Conservation (phyloP, 805 yeast genomes). For the Candida suzukii region DNA sequence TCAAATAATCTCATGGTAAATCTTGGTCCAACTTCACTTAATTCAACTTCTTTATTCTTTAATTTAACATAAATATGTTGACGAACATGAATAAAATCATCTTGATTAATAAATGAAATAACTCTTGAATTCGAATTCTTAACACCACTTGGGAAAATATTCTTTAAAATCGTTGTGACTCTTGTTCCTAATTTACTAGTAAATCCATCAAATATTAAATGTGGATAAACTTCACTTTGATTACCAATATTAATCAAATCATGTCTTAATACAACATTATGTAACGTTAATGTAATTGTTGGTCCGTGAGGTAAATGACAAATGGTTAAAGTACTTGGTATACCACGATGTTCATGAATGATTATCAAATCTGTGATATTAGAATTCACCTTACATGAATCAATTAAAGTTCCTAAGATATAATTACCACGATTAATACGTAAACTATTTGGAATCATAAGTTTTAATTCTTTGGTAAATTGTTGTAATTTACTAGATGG, state of each 20-base stretch:
- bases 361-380: slow-evolving; percentile 80
- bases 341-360: slow-evolving; percentile 96
- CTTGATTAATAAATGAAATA: slow-evolving; percentile 84
- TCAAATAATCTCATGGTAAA: slow-evolving; percentile 95
- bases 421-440: slow-evolving; percentile 92
- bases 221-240: slow-evolving; percentile 89
- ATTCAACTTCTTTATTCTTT: slow-evolving; percentile 69
- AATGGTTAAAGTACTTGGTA: slow-evolving; percentile 87
- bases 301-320: slow-evolving; percentile 99
- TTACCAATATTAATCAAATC: slow-evolving; percentile 83
- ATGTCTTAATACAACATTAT: slow-evolving; percentile 90
- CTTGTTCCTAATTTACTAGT: slow-evolving; percentile 75
- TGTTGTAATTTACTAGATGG: slow-evolving; percentile 83
- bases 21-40: slow-evolving; percentile 97
- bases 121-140: slow-evolving; percentile 86
- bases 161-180: slow-evolving; percentile 73
- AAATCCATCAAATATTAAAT: slow-evolving; percentile 87
- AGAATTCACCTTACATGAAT: slow-evolving; percentile 66
- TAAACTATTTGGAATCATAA: slow-evolving; percentile 83
- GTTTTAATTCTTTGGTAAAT: slow-evolving; percentile 85
- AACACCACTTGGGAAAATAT: slow-evolving; percentile 95
- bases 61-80: slow-evolving; percentile 93
- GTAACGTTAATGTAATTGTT: slow-evolving; percentile 87
- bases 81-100: slow-evolving; percentile 89
- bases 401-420: slow-evolving; percentile 75